A percentile compares a stretch with the other conserved stretches of the same genome.
phyloP scores from a whole-genome alignment of 805 yeast species.

The Blastobotrys robertii region DNA sequence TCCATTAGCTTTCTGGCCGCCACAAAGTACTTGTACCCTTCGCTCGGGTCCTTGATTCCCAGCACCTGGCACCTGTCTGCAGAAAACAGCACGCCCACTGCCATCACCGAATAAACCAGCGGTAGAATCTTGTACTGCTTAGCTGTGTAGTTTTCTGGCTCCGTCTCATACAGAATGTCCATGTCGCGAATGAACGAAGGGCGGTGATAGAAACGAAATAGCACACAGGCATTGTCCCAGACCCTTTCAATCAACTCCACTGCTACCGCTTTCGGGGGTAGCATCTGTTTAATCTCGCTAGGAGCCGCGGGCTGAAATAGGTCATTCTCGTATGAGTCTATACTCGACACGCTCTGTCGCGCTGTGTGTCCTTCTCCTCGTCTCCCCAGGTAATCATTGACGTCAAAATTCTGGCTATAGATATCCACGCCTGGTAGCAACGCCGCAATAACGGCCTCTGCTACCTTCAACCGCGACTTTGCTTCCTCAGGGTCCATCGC shows the following conservation, averaged over 20 bases:
- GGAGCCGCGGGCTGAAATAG: constrained; percentile 21
- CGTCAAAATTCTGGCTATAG: constrained; percentile 24
- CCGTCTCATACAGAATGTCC: constrained; percentile 65
- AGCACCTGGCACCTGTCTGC: constrained; percentile 36
- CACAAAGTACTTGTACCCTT: constrained; percentile 69
- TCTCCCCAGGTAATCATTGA: background rate
- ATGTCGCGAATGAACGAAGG: constrained; percentile 69
- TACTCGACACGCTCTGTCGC: constrained; percentile 1
- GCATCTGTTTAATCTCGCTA: constrained; percentile 48
- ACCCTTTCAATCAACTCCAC: constrained; percentile 60
- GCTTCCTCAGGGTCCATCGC: constrained; percentile 25
- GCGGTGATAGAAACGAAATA: constrained; percentile 77
- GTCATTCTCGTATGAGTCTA: constrained; percentile 11
- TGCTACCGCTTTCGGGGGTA: constrained; percentile 71
- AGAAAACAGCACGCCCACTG: constrained; percentile 70
- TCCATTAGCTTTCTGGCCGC: constrained; percentile 75
- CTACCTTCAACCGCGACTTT: constrained; percentile 27
- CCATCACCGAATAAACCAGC: constrained; percentile 74
- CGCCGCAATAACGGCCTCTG: constrained; percentile 29
- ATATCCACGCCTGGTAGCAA: constrained; percentile 35
- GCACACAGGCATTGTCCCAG: constrained; percentile 79
- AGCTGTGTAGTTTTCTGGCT: constrained; percentile 61
- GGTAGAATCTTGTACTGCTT: constrained; percentile 71
- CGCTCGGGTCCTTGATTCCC: constrained; percentile 33
- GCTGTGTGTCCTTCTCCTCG: background rate